Evolutionary conservation across 2,329 filamentous ascomycete species (phyloP).

Genomic region (Ophiostoma pallidulum): DNA sequence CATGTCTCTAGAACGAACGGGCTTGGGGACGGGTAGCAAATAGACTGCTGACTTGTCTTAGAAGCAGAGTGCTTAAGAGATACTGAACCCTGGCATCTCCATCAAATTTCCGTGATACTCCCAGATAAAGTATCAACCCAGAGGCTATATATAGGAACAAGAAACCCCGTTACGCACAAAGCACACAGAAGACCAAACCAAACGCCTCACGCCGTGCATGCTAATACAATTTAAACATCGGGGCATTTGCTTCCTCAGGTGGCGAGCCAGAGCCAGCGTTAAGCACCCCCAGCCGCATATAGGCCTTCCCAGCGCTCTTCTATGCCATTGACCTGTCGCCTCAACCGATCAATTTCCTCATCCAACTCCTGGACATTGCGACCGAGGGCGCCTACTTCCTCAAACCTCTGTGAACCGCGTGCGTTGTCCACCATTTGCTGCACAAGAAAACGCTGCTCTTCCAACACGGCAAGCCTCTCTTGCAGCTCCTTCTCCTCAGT

Average conservation of each 20-base stretch:
- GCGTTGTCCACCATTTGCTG: constrained; percentile 75
- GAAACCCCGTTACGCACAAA: too few relatives aligned
- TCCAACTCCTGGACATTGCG: constrained; percentile 77
- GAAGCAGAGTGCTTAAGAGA: too few relatives aligned
- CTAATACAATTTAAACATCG: not conserved
- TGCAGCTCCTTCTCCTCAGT: constrained; percentile 74
- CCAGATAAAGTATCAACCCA: too few relatives aligned
- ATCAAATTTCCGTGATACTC: too few relatives aligned
- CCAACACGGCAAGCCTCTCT: constrained; percentile 72
- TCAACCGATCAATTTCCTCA: constrained; percentile 62
- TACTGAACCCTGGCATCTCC: too few relatives aligned
- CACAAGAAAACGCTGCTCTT: constrained; percentile 87
- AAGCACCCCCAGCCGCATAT: constrained; percentile 27
- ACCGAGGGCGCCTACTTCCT: constrained; percentile 72
- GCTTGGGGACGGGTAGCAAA: too few relatives aligned
- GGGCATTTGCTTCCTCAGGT: too few relatives aligned
- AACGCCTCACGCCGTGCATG: constrained; percentile 5
- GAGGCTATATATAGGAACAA: too few relatives aligned
- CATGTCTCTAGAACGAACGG: too few relatives aligned
- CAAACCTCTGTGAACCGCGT: constrained; percentile 67
- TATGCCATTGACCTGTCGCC: constrained; percentile 54
- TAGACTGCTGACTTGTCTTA: too few relatives aligned
- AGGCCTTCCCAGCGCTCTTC: constrained; percentile 50
- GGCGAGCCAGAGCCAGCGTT: too few relatives aligned
- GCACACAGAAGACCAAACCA: not conserved